Base-by-base conservation (phyloP, 257 asterid genomes). In the Fraxinus pennsylvanica region DNA sequence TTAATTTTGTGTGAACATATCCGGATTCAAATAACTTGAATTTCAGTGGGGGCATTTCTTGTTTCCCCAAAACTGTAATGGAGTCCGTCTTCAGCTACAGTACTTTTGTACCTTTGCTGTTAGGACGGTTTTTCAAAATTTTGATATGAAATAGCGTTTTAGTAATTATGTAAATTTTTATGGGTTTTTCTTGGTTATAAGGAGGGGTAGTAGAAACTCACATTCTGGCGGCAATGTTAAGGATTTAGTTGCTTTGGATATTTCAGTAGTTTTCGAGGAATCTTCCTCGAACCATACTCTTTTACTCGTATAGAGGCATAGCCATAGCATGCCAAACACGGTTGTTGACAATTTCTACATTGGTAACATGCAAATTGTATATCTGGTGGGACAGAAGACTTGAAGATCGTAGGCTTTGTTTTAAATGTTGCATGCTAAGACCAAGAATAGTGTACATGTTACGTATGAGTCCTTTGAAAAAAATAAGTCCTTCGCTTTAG, bases 401-500 rank as follows among this genome's bases (percentile, higher is more conserved):
- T 1, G 2, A 30, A 8, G 32, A 61, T n/a, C 7, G 33, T n/a
- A 14, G 69, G 32, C 19, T 3, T 33, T 9, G 36, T 35, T 54
- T 57, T 61, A 57, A 74, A 27, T 32, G 71, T 12, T 15, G 21
- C 29, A 74, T 74, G 39, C n/a, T 61, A 67, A 9, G 67, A 35
- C 9, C 52, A 77, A 80, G 78, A 57, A 36, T 9, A 1, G 30
- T 59, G 75, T 15, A 10, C 1, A 14, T 27, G 71, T 71, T 75
- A 32, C 83, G 81, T 78, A 17, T 10, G 43, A 71, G 45, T 47
- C 13, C 29, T 21, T 21, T 25, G 50, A 75, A 65, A 47, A 39
- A 3, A 19, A 43, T 21, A 1, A 50, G 79, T 84, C 83, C 41
- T 70, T 65, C 74, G 74, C 36, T 39, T 45, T 65, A 39, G 82